These are phyloP conservation scores for Debaryomycetaceae sp. DNA, from an alignment of 1,139 yeast genomes.

Conservation along the genomic window DNA sequence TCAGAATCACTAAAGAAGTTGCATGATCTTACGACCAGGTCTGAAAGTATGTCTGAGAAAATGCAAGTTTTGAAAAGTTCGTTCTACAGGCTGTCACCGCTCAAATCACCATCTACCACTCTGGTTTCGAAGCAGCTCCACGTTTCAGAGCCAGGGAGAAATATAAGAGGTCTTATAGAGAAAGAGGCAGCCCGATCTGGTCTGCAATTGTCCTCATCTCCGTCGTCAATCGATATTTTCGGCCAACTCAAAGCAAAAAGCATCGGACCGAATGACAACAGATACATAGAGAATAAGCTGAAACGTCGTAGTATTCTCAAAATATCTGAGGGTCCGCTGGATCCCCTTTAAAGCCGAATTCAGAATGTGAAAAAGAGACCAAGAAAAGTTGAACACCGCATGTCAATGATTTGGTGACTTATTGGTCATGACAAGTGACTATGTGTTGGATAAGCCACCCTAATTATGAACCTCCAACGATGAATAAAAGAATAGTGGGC, in stretches of 20 bases:
- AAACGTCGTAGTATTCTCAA: background rate
- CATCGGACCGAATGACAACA: background rate
- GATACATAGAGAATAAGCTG: background rate
- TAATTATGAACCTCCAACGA: too few species aligned
- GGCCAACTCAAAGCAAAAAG: background rate
- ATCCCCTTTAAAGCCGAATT: background rate
- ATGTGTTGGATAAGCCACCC: too few species aligned
- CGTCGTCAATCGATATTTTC: slow-evolving; percentile 8
- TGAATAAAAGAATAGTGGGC: too few species aligned
- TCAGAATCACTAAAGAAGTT: slow-evolving; percentile 22
- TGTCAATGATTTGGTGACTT: too few species aligned
- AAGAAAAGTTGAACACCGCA: too few species aligned
- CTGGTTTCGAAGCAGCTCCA: slow-evolving; percentile 14
- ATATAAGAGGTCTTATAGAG: background rate
- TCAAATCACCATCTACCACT: slow-evolving; percentile 25
- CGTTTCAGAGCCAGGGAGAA: slow-evolving; percentile 1
- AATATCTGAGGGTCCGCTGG: background rate
- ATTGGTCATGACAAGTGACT: too few species aligned
- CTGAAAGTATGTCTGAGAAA: slow-evolving; percentile 13
- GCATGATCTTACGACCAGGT: slow-evolving; percentile 13
- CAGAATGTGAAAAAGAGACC: too few species aligned
- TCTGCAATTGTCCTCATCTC: slow-evolving; percentile 6
- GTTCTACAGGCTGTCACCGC: slow-evolving; percentile 5
- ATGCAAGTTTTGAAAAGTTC: slow-evolving; percentile 13
- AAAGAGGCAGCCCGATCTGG: background rate